phyloP scores from a whole-genome alignment of 2,329 filamentous ascomycete species.

The Lecanoromycetidae sp. region DNA sequence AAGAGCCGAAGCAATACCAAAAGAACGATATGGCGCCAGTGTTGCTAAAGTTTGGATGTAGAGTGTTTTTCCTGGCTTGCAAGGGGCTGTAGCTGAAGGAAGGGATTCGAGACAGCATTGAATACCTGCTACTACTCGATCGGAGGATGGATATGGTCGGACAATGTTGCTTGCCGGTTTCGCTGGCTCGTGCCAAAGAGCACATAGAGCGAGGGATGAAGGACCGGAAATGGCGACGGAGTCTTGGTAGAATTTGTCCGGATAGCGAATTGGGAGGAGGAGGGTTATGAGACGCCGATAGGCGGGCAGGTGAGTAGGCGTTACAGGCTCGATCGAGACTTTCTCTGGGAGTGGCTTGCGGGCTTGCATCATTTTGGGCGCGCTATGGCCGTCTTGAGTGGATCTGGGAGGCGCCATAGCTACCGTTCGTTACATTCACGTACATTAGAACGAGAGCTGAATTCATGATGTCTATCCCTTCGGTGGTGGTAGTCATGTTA shows the following conservation, averaged over 20 bases:
- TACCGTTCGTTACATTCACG: too few species aligned
- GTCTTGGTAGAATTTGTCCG: conserved; percentile 48
- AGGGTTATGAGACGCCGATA: conserved; percentile 47
- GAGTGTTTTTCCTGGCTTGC: conserved; percentile 24
- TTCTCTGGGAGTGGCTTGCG: conserved; percentile 32
- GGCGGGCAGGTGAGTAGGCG: conserved; percentile 41
- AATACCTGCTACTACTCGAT: conserved; percentile 37
- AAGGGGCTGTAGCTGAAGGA: conserved; percentile 11
- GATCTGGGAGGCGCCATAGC: too few species aligned
- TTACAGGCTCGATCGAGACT: conserved; percentile 41
- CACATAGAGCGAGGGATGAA: conserved; percentile 45
- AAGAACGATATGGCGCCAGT: conserved; percentile 46
- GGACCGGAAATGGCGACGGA: conserved; percentile 43
- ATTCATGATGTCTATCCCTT: too few species aligned
- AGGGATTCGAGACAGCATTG: conserved; percentile 34
- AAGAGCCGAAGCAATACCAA: conserved; percentile 46
- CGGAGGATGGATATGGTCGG: too few species aligned
- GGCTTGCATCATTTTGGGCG: too few species aligned
- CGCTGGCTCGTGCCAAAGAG: conserved; percentile 39
- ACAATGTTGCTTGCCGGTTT: too few species aligned
- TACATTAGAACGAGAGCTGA: too few species aligned
- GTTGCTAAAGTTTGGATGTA: conserved; percentile 52
- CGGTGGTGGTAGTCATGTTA: too few species aligned
- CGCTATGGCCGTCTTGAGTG: too few species aligned
- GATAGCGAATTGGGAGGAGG: conserved; percentile 50